phyloP scores from a whole-genome alignment of 2,329 filamentous ascomycete species.

The Alternaria hordeiaustralica region DNA sequence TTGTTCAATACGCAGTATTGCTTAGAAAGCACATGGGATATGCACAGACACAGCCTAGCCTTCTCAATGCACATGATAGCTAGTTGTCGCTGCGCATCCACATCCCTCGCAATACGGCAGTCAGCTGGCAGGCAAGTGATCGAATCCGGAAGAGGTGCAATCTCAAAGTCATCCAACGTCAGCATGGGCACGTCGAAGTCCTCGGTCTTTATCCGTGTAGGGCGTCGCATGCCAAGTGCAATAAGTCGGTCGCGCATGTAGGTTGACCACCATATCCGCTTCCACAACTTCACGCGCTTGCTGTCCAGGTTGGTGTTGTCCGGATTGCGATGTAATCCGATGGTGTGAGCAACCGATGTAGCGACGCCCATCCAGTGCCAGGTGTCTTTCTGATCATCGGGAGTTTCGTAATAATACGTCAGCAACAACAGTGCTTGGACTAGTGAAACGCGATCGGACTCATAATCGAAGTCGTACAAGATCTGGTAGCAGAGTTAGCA shows the following conservation, averaged over 20 bases:
- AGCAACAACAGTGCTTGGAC: slow-evolving; percentile 89
- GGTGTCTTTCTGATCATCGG: slow-evolving; percentile 95
- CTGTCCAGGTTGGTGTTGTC: slow-evolving; percentile 76
- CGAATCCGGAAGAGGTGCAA: slow-evolving; percentile 69
- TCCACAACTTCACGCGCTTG: slow-evolving; percentile 83
- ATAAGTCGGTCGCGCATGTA: slow-evolving; percentile 95
- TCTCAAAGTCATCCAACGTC: slow-evolving; percentile 82
- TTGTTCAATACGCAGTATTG: slow-evolving; percentile 92
- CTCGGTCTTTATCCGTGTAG: slow-evolving; percentile 89
- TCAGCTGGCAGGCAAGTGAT: slow-evolving; percentile 72
- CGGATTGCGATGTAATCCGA: slow-evolving; percentile 88
- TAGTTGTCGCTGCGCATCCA: slow-evolving; percentile 75
- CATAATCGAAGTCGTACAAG: slow-evolving; percentile 94
- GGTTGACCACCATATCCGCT: slow-evolving; percentile 97
- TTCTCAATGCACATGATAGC: slow-evolving; percentile 92
- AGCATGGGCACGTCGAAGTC: slow-evolving; percentile 96
- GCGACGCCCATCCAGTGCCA: slow-evolving; percentile 99
- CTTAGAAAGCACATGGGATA: slow-evolving; percentile 86
- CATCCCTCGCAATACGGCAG: slow-evolving; percentile 74
- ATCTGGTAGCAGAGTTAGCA: slow-evolving; percentile 58
- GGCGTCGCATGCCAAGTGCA: slow-evolving; percentile 89
- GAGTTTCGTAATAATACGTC: slow-evolving; percentile 98
- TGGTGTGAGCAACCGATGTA: slow-evolving; percentile 89
- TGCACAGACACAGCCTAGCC: slow-evolving; percentile 85
- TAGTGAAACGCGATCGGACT: slow-evolving; percentile 84